Percentiles rank a stretch among this genome's conserved stretches.
Evolutionary conservation across 2,329 filamentous ascomycete genomes (phyloP).

Genomic region (Phialemoniopsis sp.): DNA sequence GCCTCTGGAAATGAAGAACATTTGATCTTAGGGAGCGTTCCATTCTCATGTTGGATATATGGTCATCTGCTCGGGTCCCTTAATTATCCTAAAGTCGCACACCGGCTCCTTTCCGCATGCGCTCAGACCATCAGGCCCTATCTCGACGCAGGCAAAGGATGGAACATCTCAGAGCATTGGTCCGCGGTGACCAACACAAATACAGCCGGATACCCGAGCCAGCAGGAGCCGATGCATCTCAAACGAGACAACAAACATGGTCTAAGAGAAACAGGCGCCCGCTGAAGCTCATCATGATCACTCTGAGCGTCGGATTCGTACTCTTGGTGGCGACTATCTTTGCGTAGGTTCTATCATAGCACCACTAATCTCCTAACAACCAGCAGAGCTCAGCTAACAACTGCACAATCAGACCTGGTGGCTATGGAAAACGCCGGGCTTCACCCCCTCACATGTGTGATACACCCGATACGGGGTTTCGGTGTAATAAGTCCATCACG

Average conservation of each 20-base stretch:
- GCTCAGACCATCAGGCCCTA: too few species aligned
- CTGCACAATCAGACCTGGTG: too few species aligned
- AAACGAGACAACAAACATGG: constrained; percentile 5
- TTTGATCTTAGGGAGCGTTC: too few species aligned
- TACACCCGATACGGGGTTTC: constrained; percentile 51
- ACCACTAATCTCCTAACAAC: constrained; percentile 3
- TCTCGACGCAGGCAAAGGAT: neutral
- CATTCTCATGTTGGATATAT: too few species aligned
- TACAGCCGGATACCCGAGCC: constrained; percentile 1
- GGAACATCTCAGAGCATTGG: neutral
- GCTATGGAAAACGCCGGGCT: constrained; percentile 5
- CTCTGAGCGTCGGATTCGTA: constrained; percentile 12
- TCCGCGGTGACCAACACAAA: neutral
- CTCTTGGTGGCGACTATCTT: constrained; percentile 15
- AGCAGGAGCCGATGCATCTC: neutral
- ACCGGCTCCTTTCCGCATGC: too few species aligned
- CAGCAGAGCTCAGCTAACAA: constrained; percentile 7
- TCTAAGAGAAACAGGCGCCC: constrained; percentile 11
- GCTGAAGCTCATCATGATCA: constrained; percentile 12
- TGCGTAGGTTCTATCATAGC: constrained; percentile 12
- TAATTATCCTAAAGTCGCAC: too few species aligned
- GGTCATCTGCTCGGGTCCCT: too few species aligned
- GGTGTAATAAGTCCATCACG: constrained; percentile 57
- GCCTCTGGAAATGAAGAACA: too few species aligned
- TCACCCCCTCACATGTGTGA: constrained; percentile 38